These are phyloP conservation scores for Gossypium mustelinum DNA, from an alignment of 345 rosid species.

Conservation along the genomic window DNA sequence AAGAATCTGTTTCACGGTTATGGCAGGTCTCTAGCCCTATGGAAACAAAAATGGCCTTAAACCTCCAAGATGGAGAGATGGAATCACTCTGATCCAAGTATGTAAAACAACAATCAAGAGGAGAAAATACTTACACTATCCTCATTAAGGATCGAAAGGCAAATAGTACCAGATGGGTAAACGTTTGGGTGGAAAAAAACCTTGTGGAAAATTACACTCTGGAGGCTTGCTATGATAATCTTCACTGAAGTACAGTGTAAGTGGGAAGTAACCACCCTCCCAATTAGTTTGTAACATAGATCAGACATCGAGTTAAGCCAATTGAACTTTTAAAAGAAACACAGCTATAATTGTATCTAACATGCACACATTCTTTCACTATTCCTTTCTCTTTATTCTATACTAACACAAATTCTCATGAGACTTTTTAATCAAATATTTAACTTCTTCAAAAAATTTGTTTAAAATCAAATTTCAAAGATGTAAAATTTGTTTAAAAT, in stretches of 20 bases:
- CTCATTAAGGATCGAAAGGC: slow-evolving; percentile 82
- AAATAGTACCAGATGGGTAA: slow-evolving; percentile 89
- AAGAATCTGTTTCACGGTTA: slow-evolving; percentile 86
- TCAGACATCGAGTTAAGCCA: background rate
- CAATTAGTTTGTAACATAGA: slow-evolving; percentile 61
- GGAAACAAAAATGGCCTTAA: slow-evolving; percentile 5
- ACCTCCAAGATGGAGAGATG: background rate
- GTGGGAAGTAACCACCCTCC: slow-evolving; percentile 84
- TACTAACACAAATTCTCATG: background rate
- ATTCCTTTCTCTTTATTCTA: background rate
- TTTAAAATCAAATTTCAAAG: too few species aligned
- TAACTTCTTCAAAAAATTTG: background rate
- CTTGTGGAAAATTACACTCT: slow-evolving; percentile 71
- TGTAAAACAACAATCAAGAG: background rate
- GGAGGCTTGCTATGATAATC: slow-evolving; percentile 94
- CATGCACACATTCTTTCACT: background rate
- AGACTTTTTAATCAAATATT: background rate
- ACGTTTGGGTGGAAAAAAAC: slow-evolving; percentile 87
- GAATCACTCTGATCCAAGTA: background rate
- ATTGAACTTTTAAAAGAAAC: background rate
- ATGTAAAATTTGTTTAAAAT: background rate
- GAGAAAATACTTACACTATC: slow-evolving; percentile 53
- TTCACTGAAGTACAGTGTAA: slow-evolving; percentile 73
- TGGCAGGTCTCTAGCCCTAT: slow-evolving; percentile 95
- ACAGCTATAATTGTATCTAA: background rate